Percentiles rank a stretch among this genome's conserved stretches.
phyloP scores from a whole-genome alignment of 2,329 filamentous ascomycete species.

The Fusarium sp. region DNA sequence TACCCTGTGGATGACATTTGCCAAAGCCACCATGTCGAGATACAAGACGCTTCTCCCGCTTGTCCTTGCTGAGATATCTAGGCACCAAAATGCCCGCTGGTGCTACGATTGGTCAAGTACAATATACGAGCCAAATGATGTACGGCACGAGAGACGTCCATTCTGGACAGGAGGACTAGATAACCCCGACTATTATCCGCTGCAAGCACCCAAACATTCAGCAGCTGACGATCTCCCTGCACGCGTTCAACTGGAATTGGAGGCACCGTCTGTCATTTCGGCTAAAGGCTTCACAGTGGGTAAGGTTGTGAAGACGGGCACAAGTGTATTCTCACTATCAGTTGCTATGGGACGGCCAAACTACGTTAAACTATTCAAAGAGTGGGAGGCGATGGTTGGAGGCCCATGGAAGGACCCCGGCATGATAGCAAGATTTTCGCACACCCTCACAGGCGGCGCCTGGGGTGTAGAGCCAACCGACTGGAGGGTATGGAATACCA shows the following conservation, averaged over 20 bases:
- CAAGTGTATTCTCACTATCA: neutral
- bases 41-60: constrained; percentile 24
- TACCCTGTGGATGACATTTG: constrained; percentile 18
- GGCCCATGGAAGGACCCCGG: constrained; percentile 19
- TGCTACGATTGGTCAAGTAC: constrained; percentile 22
- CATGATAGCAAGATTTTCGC: constrained; percentile 10
- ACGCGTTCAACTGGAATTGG: constrained; percentile 4
- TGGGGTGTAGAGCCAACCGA: constrained; percentile 12
- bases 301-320: constrained; percentile 10
- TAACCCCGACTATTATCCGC: constrained; percentile 19
- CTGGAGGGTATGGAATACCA: constrained; percentile 28
- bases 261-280: constrained; percentile 17
- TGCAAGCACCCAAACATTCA: constrained; percentile 12
- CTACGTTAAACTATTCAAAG: constrained; percentile 20
- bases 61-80: constrained; percentile 10
- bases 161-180: constrained; percentile 31
- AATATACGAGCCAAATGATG: constrained; percentile 10
- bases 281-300: constrained; percentile 14
- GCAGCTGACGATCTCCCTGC: constrained; percentile 20
- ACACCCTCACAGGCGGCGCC: constrained; percentile 21
- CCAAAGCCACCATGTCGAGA: constrained; percentile 20
- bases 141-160: neutral
- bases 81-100: constrained; percentile 8
- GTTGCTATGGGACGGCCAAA: constrained; percentile 24
- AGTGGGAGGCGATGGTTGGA: constrained; percentile 21